Conservation (phyloP, 768 basidiomycete genomes). For the Sarcodon aspratus region DNA sequence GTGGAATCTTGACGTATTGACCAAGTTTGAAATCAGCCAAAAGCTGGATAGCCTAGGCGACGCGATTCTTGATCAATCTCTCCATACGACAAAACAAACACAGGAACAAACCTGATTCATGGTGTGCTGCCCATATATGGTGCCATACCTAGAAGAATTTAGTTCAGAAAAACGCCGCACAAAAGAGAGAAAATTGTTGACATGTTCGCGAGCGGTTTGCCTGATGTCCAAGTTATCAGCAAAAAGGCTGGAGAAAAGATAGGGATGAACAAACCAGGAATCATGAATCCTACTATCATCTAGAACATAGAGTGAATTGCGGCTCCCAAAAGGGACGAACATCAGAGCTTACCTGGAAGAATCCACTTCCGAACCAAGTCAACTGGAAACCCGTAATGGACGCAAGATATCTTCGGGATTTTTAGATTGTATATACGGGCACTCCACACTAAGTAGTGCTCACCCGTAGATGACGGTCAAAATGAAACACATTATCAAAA, state of each 20-base stretch:
- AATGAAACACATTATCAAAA: conserved; percentile 36
- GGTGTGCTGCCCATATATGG: conserved; percentile 25
- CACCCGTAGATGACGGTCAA: conserved; percentile 38
- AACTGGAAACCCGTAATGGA: too few species aligned
- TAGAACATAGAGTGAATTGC: conserved; percentile 18
- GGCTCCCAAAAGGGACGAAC: too few species aligned
- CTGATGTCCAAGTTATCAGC: conserved; percentile 6
- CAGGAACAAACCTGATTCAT: conserved; percentile 10
- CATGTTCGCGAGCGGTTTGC: conserved; percentile 41
- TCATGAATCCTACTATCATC: conserved; percentile 38
- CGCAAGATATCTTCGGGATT: too few species aligned
- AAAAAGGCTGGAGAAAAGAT: too few species aligned
- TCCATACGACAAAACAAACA: too few species aligned
- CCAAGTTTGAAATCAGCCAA: conserved; percentile 50
- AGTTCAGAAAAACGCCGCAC: background rate
- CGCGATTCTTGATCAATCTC: too few species aligned
- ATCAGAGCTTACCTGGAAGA: too few species aligned
- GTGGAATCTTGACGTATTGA: conserved; percentile 48
- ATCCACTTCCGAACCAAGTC: too few species aligned
- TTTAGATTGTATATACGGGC: too few species aligned
- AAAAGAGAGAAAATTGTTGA: conserved; percentile 12
- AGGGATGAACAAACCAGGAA: conserved; percentile 13
- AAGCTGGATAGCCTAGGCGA: conserved; percentile 35
- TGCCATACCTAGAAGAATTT: conserved; percentile 23
- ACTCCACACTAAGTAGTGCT: too few species aligned